These are phyloP conservation scores for Peronosclerospora sorghi DNA, from an alignment of 352 stramenopile species.

Conservation along the genomic window DNA sequence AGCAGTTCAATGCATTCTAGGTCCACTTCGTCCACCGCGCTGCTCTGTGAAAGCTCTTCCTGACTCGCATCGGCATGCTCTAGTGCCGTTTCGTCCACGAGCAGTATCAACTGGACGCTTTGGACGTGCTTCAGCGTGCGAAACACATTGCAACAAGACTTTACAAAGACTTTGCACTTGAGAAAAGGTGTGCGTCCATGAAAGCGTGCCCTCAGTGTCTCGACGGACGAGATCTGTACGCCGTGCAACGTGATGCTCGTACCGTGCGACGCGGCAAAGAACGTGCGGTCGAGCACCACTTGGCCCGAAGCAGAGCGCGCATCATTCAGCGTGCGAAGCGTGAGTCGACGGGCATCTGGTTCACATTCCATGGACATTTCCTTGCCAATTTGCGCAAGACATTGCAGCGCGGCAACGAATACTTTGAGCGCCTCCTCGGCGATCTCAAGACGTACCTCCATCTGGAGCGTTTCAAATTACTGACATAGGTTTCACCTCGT, in stretches of 20 bases:
- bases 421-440: constrained; percentile 67
- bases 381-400: constrained; percentile 67
- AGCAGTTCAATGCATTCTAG: constrained; percentile 53
- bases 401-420: constrained; percentile 70
- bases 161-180: constrained; percentile 72
- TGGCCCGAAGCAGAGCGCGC: constrained; percentile 67
- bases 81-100: constrained; percentile 33
- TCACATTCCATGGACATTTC: constrained; percentile 71
- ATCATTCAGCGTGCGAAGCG: constrained; percentile 68
- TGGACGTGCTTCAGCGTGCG: constrained; percentile 77
- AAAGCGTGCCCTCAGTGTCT: constrained; percentile 14
- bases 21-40: constrained; percentile 35
- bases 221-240: constrained; percentile 10
- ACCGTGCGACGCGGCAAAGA: constrained; percentile 34
- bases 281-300: constrained; percentile 51
- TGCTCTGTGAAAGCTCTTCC: constrained; percentile 15
- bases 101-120: constrained; percentile 51
- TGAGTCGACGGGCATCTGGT: constrained; percentile 26
- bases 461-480: constrained; percentile 9
- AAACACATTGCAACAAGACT: constrained; percentile 71
- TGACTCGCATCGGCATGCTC: constrained; percentile 11
- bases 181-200: constrained; percentile 30
- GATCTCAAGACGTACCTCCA: constrained; percentile 66
- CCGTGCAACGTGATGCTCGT: constrained; percentile 7
- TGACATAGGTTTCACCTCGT: constrained; percentile 4